phyloP scores from a whole-genome alignment of 2,329 filamentous ascomycete species.

The Fusarium coffeatum region DNA sequence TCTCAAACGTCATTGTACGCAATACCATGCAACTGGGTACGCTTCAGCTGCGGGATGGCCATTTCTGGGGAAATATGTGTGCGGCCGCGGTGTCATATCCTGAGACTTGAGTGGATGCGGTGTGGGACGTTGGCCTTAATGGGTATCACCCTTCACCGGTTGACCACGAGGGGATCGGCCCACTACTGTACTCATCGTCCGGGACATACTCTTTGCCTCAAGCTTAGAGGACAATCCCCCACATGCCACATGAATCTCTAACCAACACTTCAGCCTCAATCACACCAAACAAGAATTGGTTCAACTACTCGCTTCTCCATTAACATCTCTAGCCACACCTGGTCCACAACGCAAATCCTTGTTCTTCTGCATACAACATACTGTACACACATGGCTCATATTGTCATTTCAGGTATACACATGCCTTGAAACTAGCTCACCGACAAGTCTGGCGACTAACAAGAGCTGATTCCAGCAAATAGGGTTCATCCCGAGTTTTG shows the following conservation, averaged over 20 bases:
- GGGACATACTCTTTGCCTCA: constrained; percentile 18
- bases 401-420: constrained; percentile 8
- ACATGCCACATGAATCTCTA: constrained; percentile 43
- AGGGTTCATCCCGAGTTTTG: constrained; percentile 40
- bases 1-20: constrained; percentile 42
- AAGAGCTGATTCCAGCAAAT: constrained; percentile 37
- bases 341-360: constrained; percentile 18
- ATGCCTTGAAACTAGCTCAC: constrained; percentile 21
- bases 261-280: constrained; percentile 43
- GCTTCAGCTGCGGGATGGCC: constrained; percentile 43
- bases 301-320: constrained; percentile 10
- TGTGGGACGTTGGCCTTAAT: constrained; percentile 38
- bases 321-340: constrained; percentile 11
- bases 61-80: constrained; percentile 45
- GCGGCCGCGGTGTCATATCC: constrained; percentile 37
- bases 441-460: constrained; percentile 27
- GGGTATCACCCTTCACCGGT: constrained; percentile 35
- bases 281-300: constrained; percentile 2
- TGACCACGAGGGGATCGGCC: constrained; percentile 36
- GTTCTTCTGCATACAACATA: constrained; percentile 12
- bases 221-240: constrained; percentile 42
- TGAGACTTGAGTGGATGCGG: constrained; percentile 36
- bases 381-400: constrained; percentile 7
- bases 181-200: constrained; percentile 33
- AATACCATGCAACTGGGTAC: constrained; percentile 25